A percentile compares a stretch with the other conserved stretches of the same genome.
Evolutionary conservation across 352 stramenopile species (phyloP).

Genomic region (Phytophthora gonapodyides): DNA sequence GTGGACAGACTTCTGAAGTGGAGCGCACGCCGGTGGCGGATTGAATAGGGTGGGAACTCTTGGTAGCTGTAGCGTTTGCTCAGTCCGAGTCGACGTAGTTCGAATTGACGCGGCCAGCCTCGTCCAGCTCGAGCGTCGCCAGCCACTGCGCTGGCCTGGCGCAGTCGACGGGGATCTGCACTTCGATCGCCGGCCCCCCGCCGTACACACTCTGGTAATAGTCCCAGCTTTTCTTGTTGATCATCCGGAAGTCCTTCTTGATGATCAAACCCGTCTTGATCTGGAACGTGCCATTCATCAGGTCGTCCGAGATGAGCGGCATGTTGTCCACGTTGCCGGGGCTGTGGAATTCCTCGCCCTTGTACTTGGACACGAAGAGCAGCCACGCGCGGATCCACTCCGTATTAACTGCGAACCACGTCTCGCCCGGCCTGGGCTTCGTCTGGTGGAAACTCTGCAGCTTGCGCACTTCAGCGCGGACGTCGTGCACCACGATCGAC

Average conservation of each 20-base stretch:
- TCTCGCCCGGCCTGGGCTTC: slow-evolving; percentile 57
- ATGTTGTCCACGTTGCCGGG: slow-evolving; percentile 78
- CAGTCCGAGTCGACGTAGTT: slow-evolving; percentile 61
- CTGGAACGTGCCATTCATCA: slow-evolving; percentile 69
- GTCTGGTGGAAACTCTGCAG: slow-evolving; percentile 73
- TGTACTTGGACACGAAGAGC: slow-evolving; percentile 77
- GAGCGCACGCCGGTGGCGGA: slow-evolving; percentile 5
- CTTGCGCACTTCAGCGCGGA: slow-evolving; percentile 64
- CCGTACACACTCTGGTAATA: slow-evolving; percentile 76
- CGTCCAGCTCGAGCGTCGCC: slow-evolving; percentile 50
- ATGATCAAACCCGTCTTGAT: slow-evolving; percentile 59
- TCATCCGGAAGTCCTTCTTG: slow-evolving; percentile 80
- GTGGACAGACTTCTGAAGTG: slow-evolving; percentile 6
- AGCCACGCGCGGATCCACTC: slow-evolving; percentile 75
- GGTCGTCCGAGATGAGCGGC: slow-evolving; percentile 68
- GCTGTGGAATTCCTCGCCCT: slow-evolving; percentile 56
- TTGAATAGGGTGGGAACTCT: slow-evolving; percentile 3
- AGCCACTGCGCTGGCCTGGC: slow-evolving; percentile 60
- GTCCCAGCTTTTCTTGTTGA: slow-evolving; percentile 83
- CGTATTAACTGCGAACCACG: slow-evolving; percentile 68
- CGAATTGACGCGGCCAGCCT: slow-evolving; percentile 61
- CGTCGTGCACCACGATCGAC: slow-evolving; percentile 52
- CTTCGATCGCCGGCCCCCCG: slow-evolving; percentile 69
- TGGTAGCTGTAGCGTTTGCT: background rate
- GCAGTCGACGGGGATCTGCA: slow-evolving; percentile 62